Base-by-base conservation (phyloP, 306 rosid species). In the Argentina anserina region DNA sequence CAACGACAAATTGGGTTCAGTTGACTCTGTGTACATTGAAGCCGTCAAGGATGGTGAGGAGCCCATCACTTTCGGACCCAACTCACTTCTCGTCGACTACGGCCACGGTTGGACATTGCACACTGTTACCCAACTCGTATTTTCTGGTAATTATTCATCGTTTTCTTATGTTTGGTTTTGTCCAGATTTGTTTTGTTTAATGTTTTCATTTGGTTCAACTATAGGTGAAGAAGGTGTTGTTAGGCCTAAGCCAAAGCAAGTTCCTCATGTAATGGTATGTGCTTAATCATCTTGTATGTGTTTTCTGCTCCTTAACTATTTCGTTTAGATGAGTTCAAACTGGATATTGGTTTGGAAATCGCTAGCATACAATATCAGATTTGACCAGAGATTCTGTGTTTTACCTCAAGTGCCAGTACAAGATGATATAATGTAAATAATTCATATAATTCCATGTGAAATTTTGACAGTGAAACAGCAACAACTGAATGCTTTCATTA, bases 21-120 rank as follows among this genome's bases (percentile, higher is more conserved):
- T 11, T 21, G 18, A 58, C 47, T 86, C 85, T 65, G 55, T 78
- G 34, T 83, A 87, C 71, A 81, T 91, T 39, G 96, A 91, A 84
- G 96, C 97, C 39, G 78, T 73, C 9, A 89, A 83, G 78, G 82
- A 86, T 59, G 87, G 80, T 0, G 87, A 91, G 66, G 97, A 86
- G 83, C 84, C 97, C 66, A 86, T 91, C n/a, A 84, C 76, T 71
- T 91, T 91, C 23, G 92, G 96, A 7, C 87, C 96, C 23, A 86
- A 62, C 58, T 81, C 96, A 7, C 21, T 70, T 75, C 91, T 91
- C 12, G 76, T 81, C 37, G 36, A 84, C 34, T 89, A 71, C 45
- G 96, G 96, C 36, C 53, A 71, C 3, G 82, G 82, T 21, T 91
- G 97, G 97, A 80, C 70, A 25, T 72, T 91, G 34, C 92, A 84